Evolutionary conservation across 306 rosid species (phyloP).

Genomic region (Citrullus amarus): DNA sequence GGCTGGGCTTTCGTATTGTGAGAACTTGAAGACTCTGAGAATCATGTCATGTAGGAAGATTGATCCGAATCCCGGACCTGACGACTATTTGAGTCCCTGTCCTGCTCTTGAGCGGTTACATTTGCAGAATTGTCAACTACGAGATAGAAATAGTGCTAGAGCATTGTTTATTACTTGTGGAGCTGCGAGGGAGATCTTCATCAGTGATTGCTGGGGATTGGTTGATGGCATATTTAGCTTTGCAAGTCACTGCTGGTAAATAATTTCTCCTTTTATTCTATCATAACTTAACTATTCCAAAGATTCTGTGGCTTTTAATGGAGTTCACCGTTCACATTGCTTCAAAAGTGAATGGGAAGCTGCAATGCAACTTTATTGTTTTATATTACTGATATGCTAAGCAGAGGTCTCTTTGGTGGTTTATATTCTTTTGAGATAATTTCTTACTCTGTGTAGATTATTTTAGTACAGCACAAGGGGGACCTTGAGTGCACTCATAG

Average conservation of each 20-base stretch:
- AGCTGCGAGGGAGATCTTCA: constrained; percentile 46
- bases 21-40: constrained; percentile 70
- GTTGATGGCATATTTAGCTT: constrained; percentile 36
- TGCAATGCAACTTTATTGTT: not conserved
- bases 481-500: too few species aligned
- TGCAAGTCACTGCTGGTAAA: constrained; percentile 63
- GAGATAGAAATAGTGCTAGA: constrained; percentile 34
- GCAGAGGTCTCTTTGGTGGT: not conserved
- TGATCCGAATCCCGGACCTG: constrained; percentile 46
- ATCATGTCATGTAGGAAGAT: constrained; percentile 50
- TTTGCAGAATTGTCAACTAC: constrained; percentile 56
- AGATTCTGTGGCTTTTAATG: not conserved
- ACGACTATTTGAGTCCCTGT: constrained; percentile 58
- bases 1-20: constrained; percentile 59
- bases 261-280: not conserved
- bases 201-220: constrained; percentile 85
- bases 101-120: constrained; percentile 54
- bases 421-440: not conserved
- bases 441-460: not conserved
- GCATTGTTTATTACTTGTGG: constrained; percentile 49
- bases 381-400: not conserved
- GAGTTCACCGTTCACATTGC: not conserved
- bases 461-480: not conserved
- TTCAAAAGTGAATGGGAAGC: not conserved
- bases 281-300: not conserved